Conservation (phyloP, 768 basidiomycete genomes). For the Termitomyces sp. region DNA sequence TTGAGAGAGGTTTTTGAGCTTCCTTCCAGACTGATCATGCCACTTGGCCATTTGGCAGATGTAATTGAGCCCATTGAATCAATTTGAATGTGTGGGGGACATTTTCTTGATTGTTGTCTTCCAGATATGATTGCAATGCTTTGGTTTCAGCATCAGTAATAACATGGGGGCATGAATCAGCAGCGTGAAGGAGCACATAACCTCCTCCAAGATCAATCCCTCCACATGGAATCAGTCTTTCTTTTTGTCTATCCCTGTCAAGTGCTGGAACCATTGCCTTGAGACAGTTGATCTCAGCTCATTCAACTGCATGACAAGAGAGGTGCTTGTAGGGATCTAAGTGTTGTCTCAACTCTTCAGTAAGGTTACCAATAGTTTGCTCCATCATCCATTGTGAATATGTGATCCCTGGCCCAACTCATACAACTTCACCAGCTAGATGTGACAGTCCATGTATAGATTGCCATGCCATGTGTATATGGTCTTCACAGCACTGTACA, state of each 20-base stretch:
- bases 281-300: no score
- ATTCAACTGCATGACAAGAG: neutral
- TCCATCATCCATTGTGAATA: constrained; percentile 17
- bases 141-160: neutral
- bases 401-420: constrained; percentile 18
- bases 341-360: no score
- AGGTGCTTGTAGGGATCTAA: no score
- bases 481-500: constrained; percentile 15
- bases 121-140: neutral
- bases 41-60: no score
- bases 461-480: no score
- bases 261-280: no score
- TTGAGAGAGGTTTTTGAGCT: neutral
- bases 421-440: constrained; percentile 17
- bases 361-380: no score
- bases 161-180: no score
- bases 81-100: neutral
- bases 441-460: constrained; percentile 30
- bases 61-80: constrained; percentile 17
- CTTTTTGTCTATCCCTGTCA: no score
- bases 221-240: neutral
- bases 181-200: no score
- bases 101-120: neutral
- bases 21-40: constrained; percentile 16
- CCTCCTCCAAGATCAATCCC: no score